These are phyloP conservation scores for Alternaria novae-zelandiae DNA, from an alignment of 2,329 filamentous ascomycete species.

Conservation along the genomic window DNA sequence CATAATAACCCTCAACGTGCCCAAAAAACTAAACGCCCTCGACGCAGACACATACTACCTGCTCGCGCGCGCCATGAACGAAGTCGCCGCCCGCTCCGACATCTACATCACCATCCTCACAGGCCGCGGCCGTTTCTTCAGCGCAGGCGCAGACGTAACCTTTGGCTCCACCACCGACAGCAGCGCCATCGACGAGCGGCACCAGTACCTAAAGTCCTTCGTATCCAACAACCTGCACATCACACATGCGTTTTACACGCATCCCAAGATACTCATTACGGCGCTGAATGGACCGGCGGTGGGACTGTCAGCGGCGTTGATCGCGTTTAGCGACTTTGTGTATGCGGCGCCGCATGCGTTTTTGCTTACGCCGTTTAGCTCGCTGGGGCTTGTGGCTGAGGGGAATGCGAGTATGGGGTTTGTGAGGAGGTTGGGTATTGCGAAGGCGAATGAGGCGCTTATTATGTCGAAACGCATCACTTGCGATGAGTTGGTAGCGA, in stretches of 20 bases:
- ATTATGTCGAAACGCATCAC: conserved; percentile 84
- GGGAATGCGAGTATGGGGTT: conserved; percentile 81
- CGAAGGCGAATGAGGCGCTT: conserved; percentile 88
- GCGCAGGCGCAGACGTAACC: conserved; percentile 85
- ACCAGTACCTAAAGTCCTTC: conserved; percentile 73
- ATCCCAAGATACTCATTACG: conserved; percentile 90
- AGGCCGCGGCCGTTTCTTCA: conserved; percentile 82
- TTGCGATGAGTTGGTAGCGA: conserved; percentile 73
- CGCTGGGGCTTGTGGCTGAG: conserved; percentile 87
- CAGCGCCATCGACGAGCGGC: conserved; percentile 49
- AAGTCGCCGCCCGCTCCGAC: conserved; percentile 79
- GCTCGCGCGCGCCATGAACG: conserved; percentile 73
- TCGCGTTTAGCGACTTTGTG: conserved; percentile 88
- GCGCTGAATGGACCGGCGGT: conserved; percentile 92
- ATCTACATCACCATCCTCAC: conserved; percentile 85
- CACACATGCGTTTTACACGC: conserved; percentile 87
- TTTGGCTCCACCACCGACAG: conserved; percentile 55
- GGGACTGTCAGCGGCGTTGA: conserved; percentile 83
- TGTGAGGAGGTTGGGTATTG: conserved; percentile 77
- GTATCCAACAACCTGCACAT: conserved; percentile 87
- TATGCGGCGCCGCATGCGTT: conserved; percentile 82
- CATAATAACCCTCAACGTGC: conserved; percentile 84
- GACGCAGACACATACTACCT: conserved; percentile 75
- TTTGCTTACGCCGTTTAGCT: conserved; percentile 89
- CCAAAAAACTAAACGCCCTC: conserved; percentile 87